Evolutionary conservation across 2,329 filamentous ascomycete species (phyloP).

Genomic region (Venturia pyrina): DNA sequence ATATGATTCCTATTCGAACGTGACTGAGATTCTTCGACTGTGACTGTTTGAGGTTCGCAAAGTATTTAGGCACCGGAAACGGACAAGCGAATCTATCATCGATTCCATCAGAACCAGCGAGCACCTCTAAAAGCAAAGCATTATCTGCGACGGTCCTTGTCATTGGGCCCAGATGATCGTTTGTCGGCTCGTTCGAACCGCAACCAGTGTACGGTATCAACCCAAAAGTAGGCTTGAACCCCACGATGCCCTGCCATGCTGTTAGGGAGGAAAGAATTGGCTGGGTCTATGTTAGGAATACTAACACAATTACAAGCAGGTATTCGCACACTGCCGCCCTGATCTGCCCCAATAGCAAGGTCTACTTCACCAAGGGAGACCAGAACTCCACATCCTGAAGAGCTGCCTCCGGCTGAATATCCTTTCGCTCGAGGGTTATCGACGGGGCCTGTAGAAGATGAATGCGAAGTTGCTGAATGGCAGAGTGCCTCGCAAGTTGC

Average conservation of each 20-base stretch:
- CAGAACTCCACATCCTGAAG: conserved; percentile 37
- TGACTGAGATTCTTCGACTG: conserved; percentile 19
- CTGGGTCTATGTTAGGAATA: background rate
- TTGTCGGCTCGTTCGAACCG: conserved; percentile 38
- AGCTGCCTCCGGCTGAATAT: conserved; percentile 42
- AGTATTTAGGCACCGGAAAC: conserved; percentile 22
- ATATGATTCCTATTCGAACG: conserved; percentile 23
- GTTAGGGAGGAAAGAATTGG: background rate
- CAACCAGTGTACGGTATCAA: conserved; percentile 44
- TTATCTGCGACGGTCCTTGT: conserved; percentile 33
- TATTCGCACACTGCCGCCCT: conserved; percentile 38
- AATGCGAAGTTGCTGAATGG: conserved; percentile 22
- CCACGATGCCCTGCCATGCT: conserved; percentile 23
- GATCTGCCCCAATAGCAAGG: conserved; percentile 39
- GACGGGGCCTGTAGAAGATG: conserved; percentile 31
- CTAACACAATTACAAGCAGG: conserved; percentile 26
- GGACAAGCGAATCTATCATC: conserved; percentile 32
- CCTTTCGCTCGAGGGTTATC: conserved; percentile 36
- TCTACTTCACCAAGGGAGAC: conserved; percentile 36
- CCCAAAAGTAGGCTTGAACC: conserved; percentile 43
- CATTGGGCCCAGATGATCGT: conserved; percentile 42
- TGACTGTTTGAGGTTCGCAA: conserved; percentile 16
- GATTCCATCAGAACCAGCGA: conserved; percentile 41
- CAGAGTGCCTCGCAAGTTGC: conserved; percentile 26
- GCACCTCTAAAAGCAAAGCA: conserved; percentile 32